phyloP scores from a whole-genome alignment of 176 grass and related monocot genomes.

The Musa schizocarpa region DNA sequence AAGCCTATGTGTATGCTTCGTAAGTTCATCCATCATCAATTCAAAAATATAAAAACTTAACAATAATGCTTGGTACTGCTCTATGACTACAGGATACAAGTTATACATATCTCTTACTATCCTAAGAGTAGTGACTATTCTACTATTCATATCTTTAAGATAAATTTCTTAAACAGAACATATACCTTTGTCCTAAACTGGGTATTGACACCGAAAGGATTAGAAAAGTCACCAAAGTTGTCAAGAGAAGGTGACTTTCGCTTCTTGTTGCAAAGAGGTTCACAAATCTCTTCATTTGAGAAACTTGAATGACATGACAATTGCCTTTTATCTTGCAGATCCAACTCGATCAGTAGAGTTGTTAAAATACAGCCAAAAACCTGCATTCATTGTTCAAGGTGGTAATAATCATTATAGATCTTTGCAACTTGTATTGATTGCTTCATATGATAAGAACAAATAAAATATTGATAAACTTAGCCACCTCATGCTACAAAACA shows the following conservation, averaged over 20 bases:
- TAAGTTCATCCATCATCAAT: no score
- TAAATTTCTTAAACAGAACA: background rate
- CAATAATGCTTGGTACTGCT: no score
- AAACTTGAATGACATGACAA: background rate
- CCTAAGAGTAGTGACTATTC: no score
- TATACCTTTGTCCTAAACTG: constrained; percentile 5
- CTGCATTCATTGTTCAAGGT: background rate
- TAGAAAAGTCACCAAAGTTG: background rate
- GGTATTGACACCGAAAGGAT: background rate
- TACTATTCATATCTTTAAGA: background rate
- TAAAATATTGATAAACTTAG: no score
- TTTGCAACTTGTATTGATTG: background rate
- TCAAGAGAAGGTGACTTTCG: background rate
- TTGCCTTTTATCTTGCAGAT: constrained; percentile 6
- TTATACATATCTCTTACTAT: no score
- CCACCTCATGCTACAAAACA: no score
- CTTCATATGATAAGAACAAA: background rate
- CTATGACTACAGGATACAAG: no score
- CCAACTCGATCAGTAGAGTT: constrained; percentile 5
- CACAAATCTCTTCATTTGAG: background rate
- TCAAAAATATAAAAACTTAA: no score
- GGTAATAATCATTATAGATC: background rate
- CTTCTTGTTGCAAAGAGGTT: constrained; percentile 14
- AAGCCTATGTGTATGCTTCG: no score
- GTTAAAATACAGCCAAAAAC: constrained; percentile 13